Conservation (phyloP, 2,329 filamentous ascomycete species). For the Pseudophaeomoniella oleicola region DNA sequence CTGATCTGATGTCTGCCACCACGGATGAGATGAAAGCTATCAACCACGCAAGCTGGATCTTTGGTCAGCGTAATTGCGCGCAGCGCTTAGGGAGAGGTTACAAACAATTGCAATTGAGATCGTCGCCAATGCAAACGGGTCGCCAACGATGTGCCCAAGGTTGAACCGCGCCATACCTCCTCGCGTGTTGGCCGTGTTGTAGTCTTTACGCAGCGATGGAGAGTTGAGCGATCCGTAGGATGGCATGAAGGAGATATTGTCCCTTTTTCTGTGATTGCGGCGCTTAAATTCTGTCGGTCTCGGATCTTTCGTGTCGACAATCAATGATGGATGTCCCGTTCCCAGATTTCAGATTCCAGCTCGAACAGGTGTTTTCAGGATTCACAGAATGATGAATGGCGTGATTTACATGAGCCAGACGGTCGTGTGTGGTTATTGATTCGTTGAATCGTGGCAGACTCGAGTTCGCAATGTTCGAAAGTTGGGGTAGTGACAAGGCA, state of each 20-base stretch:
- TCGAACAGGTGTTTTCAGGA: too few species aligned
- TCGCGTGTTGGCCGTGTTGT: conserved; percentile 27
- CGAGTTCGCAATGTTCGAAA: too few species aligned
- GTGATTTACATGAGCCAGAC: too few species aligned
- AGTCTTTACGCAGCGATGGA: conserved; percentile 57
- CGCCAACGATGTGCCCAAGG: conserved; percentile 80
- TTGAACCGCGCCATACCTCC: conserved; percentile 35
- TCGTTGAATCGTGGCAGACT: too few species aligned
- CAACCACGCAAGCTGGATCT: conserved; percentile 71
- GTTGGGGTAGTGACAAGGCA: too few species aligned
- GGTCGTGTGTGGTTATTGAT: too few species aligned
- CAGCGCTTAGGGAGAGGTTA: conserved; percentile 11
- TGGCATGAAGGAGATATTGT: conserved; percentile 43
- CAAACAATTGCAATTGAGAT: conserved; percentile 82
- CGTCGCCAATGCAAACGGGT: conserved; percentile 90
- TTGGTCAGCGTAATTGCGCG: conserved; percentile 6
- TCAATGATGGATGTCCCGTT: too few species aligned
- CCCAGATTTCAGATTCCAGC: too few species aligned
- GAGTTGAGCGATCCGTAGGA: conserved; percentile 58
- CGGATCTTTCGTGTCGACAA: too few species aligned
- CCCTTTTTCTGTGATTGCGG: not conserved
- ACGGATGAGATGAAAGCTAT: conserved; percentile 82
- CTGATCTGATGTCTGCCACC: conserved; percentile 44
- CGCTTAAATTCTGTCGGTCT: not conserved
- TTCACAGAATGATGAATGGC: too few species aligned